Evolutionary conservation across 176 grass and related monocot genomes (phyloP).

Genomic region (Raddia guianensis): DNA sequence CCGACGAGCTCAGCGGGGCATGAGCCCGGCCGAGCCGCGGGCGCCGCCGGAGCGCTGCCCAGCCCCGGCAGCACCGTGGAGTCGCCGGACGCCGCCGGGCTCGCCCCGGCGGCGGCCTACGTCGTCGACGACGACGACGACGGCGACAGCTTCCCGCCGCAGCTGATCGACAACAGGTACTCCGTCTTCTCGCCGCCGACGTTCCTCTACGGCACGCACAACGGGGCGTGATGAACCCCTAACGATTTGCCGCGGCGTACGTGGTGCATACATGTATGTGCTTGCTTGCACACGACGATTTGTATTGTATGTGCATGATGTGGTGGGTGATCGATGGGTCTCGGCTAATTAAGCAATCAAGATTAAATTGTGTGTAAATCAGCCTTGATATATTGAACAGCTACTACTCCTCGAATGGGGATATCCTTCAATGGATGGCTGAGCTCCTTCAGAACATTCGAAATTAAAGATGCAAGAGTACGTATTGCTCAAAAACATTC

Average conservation of each 20-base stretch:
- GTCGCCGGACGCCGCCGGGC: constrained; percentile 22
- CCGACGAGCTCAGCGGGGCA: constrained; percentile 5
- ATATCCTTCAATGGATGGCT: too few species aligned
- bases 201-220: constrained; percentile 51
- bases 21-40: constrained; percentile 13
- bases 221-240: constrained; percentile 1
- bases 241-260: background rate
- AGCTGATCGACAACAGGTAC: constrained; percentile 75
- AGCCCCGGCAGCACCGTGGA: constrained; percentile 44
- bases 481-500: too few species aligned
- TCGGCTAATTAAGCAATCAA: background rate
- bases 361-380: constrained; percentile 20
- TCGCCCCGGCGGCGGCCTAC: background rate
- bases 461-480: too few species aligned
- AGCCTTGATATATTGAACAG: too few species aligned
- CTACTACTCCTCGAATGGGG: too few species aligned
- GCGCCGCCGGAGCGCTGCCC: background rate
- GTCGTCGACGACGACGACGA: constrained; percentile 24
- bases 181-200: constrained; percentile 66
- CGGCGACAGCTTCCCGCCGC: constrained; percentile 48
- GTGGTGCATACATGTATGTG: constrained; percentile 7
- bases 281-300: constrained; percentile 5
- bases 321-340: background rate
- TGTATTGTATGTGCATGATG: constrained; percentile 47
- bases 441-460: too few species aligned